Conservation (phyloP, 257 asterid species). For the Cruciata laevipes region DNA sequence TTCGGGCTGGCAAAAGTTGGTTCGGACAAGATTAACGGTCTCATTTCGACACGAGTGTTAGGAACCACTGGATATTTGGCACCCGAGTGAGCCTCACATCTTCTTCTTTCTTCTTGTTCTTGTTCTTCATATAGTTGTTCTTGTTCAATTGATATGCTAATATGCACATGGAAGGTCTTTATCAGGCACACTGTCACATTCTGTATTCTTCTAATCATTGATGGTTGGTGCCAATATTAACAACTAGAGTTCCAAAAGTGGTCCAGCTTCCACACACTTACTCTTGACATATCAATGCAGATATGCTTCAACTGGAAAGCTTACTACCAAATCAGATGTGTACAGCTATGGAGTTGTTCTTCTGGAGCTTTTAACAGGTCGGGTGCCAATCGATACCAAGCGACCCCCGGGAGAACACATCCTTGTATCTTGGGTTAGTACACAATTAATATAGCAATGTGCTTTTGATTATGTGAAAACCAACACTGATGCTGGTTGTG, state of each 20-base stretch:
- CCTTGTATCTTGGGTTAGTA: conserved; percentile 67
- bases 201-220: conserved; percentile 16
- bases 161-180: conserved; percentile 34
- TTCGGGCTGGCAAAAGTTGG: conserved; percentile 71
- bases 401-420: conserved; percentile 71
- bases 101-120: not conserved
- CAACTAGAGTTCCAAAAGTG: not conserved
- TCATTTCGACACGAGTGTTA: conserved; percentile 61
- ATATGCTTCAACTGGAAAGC: conserved; percentile 81
- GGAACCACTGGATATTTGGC: conserved; percentile 87
- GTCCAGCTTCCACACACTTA: not conserved
- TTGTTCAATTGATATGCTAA: conserved; percentile 1
- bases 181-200: conserved; percentile 24
- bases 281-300: conserved; percentile 21
- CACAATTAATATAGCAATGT: not conserved
- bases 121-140: not conserved
- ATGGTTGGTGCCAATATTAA: conserved; percentile 8
- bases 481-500: not conserved
- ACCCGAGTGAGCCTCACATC: conserved; percentile 56
- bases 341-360: conserved; percentile 80
- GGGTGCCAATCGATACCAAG: conserved; percentile 58
- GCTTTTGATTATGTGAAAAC: too few species aligned
- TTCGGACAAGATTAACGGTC: conserved; percentile 66
- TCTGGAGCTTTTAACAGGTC: conserved; percentile 69
- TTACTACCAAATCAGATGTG: conserved; percentile 76